phyloP scores from a whole-genome alignment of 768 basidiomycete species.

The Lactarius hengduanensis region DNA sequence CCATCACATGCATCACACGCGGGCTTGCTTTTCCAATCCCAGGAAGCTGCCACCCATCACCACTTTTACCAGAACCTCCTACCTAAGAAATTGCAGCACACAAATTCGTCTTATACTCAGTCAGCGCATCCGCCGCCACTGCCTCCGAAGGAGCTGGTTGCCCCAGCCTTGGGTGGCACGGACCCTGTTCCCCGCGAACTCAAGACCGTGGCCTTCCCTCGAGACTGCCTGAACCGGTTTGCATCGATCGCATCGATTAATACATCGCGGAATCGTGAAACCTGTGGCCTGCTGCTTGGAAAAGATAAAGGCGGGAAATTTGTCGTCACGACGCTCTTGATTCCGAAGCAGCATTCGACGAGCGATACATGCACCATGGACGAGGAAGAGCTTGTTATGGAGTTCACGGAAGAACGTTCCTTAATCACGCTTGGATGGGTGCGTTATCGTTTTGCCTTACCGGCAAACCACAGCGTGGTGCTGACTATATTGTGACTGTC shows the following conservation, averaged over 20 bases:
- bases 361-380: conserved; percentile 93
- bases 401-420: conserved; percentile 77
- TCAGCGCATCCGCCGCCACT: conserved; percentile 33
- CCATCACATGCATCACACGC: conserved; percentile 24
- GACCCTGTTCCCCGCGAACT: conserved; percentile 45
- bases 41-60: conserved; percentile 28
- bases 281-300: conserved; percentile 84
- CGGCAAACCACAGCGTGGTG: conserved; percentile 1
- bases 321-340: conserved; percentile 75
- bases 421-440: conserved; percentile 93
- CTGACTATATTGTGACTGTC: conserved; percentile 11
- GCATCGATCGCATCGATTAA: conserved; percentile 74
- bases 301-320: conserved; percentile 57
- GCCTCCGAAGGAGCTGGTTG: conserved; percentile 34
- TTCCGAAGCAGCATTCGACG: conserved; percentile 87
- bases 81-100: conserved; percentile 24
- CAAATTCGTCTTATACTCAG: background rate
- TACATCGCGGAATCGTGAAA: conserved; percentile 77
- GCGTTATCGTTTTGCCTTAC: conserved; percentile 33
- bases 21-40: conserved; percentile 26
- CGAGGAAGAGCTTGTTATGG: conserved; percentile 81
- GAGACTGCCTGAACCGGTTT: conserved; percentile 73
- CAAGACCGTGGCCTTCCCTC: conserved; percentile 66
- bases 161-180: conserved; percentile 33
- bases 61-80: conserved; percentile 28